phyloP scores from a whole-genome alignment of 371 early-diverging fungal species.

The Saksenaea vasiformis region DNA sequence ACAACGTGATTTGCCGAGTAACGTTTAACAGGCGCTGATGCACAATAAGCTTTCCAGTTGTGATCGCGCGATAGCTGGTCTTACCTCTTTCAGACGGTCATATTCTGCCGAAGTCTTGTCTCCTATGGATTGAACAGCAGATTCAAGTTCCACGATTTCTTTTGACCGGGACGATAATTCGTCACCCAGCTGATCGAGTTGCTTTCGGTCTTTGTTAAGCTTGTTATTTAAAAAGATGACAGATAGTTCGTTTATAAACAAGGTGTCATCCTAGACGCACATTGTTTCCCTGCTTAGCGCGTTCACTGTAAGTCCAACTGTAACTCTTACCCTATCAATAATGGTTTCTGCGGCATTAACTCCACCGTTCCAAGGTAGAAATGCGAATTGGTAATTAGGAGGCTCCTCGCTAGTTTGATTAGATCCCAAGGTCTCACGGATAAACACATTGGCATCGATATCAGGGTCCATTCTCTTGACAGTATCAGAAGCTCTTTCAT shows the following conservation, averaged over 20 bases:
- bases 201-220: slow-evolving; percentile 55
- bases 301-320: not conserved
- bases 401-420: slow-evolving; percentile 18
- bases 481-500: slow-evolving; percentile 32
- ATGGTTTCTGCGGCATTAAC: slow-evolving; percentile 38
- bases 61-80: not conserved
- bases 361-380: slow-evolving; percentile 47
- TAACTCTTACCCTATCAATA: slow-evolving; percentile 36
- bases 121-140: slow-evolving; percentile 14
- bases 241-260: slow-evolving; percentile 57
- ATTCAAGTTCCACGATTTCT: slow-evolving; percentile 25
- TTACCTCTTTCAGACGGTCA: slow-evolving; percentile 39
- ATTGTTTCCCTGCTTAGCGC: not conserved
- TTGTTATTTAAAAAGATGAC: slow-evolving; percentile 66
- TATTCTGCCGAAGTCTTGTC: slow-evolving; percentile 33
- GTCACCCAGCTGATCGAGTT: slow-evolving; percentile 41
- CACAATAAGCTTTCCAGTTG: not conserved
- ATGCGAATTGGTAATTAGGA: slow-evolving; percentile 28
- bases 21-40: slow-evolving; percentile 50
- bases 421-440: slow-evolving; percentile 24
- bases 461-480: slow-evolving; percentile 50
- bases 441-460: slow-evolving; percentile 56
- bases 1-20: slow-evolving; percentile 47
- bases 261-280: slow-evolving; percentile 41
- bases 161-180: slow-evolving; percentile 46